These are phyloP conservation scores for Nemophila menziesii DNA, from an alignment of 257 asterid species.

Conservation along the genomic window DNA sequence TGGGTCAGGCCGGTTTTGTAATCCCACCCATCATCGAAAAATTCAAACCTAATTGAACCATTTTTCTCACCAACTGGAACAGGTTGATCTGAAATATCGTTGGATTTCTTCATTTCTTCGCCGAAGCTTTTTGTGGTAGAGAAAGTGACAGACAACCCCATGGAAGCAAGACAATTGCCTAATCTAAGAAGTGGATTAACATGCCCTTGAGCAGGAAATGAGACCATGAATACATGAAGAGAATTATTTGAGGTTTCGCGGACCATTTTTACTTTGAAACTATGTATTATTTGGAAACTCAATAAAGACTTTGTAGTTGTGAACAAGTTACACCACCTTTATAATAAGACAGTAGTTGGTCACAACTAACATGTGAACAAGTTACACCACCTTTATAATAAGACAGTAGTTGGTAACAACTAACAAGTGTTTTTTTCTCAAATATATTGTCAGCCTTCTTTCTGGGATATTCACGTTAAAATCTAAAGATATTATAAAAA, in stretches of 20 bases:
- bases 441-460: too few relatives aligned
- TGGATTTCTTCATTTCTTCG: conserved; percentile 30
- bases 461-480: too few relatives aligned
- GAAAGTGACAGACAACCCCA: conserved; percentile 44
- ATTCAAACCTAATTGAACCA: conserved; percentile 53
- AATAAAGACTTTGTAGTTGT: too few relatives aligned
- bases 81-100: conserved; percentile 22
- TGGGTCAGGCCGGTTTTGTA: conserved; percentile 13
- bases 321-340: too few relatives aligned
- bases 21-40: conserved; percentile 58
- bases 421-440: too few relatives aligned
- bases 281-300: too few relatives aligned
- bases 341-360: too few relatives aligned
- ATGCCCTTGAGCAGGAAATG: conserved; percentile 73
- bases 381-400: too few relatives aligned
- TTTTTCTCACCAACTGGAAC: conserved; percentile 30
- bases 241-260: conserved; percentile 1
- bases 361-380: too few relatives aligned
- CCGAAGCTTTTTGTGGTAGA: conserved; percentile 49
- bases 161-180: conserved; percentile 45
- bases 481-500: too few relatives aligned
- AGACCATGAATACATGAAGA: conserved; percentile 44
- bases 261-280: too few relatives aligned
- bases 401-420: too few relatives aligned
- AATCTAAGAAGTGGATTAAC: conserved; percentile 66